Evolutionary conservation across 1,284 basidiomycete species (phyloP).

Genomic region (Ganoderma resinaceum): DNA sequence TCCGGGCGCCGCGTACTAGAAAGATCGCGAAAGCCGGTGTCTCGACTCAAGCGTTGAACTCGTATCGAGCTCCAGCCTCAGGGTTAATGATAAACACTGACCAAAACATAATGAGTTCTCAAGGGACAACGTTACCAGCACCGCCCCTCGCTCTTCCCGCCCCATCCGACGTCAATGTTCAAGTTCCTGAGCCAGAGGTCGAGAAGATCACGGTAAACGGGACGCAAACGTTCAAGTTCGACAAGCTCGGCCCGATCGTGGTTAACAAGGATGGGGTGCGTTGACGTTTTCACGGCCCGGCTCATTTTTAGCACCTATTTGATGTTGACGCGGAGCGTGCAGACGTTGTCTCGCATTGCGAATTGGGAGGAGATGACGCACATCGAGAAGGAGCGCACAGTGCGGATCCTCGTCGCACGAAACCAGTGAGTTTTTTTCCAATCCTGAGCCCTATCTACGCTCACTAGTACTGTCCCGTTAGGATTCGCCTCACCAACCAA

Average conservation of each 20-base stretch:
- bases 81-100: background rate
- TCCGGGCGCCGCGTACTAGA: background rate
- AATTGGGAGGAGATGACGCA: conserved; percentile 63
- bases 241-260: conserved; percentile 61
- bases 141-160: conserved; percentile 27
- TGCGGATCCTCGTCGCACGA: conserved; percentile 54
- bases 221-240: conserved; percentile 47
- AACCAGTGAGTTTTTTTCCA: conserved; percentile 50
- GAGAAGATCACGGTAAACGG: conserved; percentile 27
- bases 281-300: conserved; percentile 6
- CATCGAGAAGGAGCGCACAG: conserved; percentile 53
- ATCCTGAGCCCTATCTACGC: too few relatives aligned
- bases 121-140: background rate
- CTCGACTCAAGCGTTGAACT: too few relatives aligned
- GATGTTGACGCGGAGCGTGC: background rate
- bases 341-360: conserved; percentile 61
- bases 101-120: background rate
- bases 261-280: conserved; percentile 64
- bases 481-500: conserved; percentile 31
- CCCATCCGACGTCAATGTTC: conserved; percentile 17
- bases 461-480: conserved; percentile 8
- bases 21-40: background rate
- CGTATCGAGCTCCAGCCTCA: background rate
- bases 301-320: too few relatives aligned
- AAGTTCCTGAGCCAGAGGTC: conserved; percentile 4